Percentiles rank a stretch among this genome's conserved stretches.
Evolutionary conservation across 2,329 filamentous ascomycete species (phyloP).

Genomic region (Dactylonectria macrodidyma): DNA sequence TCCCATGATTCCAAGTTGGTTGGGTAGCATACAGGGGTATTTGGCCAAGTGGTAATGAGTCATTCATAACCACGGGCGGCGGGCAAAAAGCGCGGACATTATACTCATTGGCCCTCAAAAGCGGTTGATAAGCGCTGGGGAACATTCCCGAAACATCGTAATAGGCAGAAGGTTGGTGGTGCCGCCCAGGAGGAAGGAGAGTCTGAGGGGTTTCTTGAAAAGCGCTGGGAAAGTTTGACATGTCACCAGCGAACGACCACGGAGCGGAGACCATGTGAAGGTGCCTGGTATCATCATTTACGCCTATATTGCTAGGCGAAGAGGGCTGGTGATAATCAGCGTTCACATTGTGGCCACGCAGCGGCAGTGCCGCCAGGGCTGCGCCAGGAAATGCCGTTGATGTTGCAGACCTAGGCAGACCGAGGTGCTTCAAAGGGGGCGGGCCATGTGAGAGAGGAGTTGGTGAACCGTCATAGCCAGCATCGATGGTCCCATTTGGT

Average conservation of each 20-base stretch:
- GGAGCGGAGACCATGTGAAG: constrained; percentile 26
- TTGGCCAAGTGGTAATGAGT: constrained; percentile 51
- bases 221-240: constrained; percentile 28
- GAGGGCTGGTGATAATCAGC: constrained; percentile 32
- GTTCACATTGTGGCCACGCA: constrained; percentile 31
- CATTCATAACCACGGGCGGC: constrained; percentile 51
- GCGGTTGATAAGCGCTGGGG: constrained; percentile 48
- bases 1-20: constrained; percentile 39
- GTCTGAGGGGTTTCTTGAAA: constrained; percentile 35
- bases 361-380: constrained; percentile 31
- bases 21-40: constrained; percentile 42
- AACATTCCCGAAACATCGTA: constrained; percentile 37
- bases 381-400: constrained; percentile 36
- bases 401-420: constrained; percentile 71
- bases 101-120: constrained; percentile 55
- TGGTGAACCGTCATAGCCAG: constrained; percentile 89
- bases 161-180: constrained; percentile 35
- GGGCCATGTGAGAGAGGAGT: constrained; percentile 80
- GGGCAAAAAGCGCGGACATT: constrained; percentile 57
- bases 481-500: constrained; percentile 91
- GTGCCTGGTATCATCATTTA: constrained; percentile 35
- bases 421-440: constrained; percentile 86
- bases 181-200: constrained; percentile 26
- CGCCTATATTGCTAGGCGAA: constrained; percentile 29
- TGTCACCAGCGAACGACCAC: constrained; percentile 37